These are phyloP conservation scores for Coniochaeta prunicola DNA, from an alignment of 2,329 filamentous ascomycete genomes.

Conservation along the genomic window DNA sequence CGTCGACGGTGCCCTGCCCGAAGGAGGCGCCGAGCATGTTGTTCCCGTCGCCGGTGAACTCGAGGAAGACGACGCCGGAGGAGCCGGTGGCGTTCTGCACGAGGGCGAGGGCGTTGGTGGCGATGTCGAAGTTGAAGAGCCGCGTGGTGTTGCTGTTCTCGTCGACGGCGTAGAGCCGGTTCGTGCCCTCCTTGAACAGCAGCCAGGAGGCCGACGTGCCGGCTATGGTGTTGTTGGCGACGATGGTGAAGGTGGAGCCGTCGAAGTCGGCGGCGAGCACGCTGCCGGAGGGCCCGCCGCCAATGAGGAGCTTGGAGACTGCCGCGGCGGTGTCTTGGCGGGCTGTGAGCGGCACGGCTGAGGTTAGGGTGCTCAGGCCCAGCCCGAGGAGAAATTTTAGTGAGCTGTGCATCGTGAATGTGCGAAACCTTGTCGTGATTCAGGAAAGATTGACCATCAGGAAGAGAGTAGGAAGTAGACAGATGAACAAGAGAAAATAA, in stretches of 20 bases:
- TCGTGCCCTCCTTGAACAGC: slow-evolving; percentile 26
- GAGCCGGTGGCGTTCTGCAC: slow-evolving; percentile 26
- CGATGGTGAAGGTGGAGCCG: slow-evolving; percentile 29
- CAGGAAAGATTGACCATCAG: background rate
- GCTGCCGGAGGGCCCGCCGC: slow-evolving; percentile 25
- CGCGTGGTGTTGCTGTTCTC: slow-evolving; percentile 34
- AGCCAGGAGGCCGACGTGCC: slow-evolving; percentile 37
- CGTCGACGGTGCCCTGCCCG: slow-evolving; percentile 31
- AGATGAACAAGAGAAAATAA: background rate
- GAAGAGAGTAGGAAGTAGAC: background rate
- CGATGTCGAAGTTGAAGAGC: slow-evolving; percentile 27
- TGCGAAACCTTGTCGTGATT: background rate
- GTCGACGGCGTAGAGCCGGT: slow-evolving; percentile 38
- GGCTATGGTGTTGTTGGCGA: slow-evolving; percentile 22
- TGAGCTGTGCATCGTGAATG: background rate
- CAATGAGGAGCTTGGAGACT: slow-evolving; percentile 29
- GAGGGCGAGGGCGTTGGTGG: slow-evolving; percentile 20
- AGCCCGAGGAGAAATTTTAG: slow-evolving; percentile 1
- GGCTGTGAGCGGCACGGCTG: background rate
- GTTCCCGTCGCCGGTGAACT: slow-evolving; percentile 34
- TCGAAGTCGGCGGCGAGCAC: slow-evolving; percentile 35
- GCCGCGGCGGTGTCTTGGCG: background rate
- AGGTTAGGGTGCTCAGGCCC: background rate
- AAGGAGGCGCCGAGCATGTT: slow-evolving; percentile 38
- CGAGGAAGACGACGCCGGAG: slow-evolving; percentile 38